These are phyloP conservation scores for Penicillium canariense DNA, from an alignment of 495 filamentous ascomycete species.

Conservation along the genomic window DNA sequence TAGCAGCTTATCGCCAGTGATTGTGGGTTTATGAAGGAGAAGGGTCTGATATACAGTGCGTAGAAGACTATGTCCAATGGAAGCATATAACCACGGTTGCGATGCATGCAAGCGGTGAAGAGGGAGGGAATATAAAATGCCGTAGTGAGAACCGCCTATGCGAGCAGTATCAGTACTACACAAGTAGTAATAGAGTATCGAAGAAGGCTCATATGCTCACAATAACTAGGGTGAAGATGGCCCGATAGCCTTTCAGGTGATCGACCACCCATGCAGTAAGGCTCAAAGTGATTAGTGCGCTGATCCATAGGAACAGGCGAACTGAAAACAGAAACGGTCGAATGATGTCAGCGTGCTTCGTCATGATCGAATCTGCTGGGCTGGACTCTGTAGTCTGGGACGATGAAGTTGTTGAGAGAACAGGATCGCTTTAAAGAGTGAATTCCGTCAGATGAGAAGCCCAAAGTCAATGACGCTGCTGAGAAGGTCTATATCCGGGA, in stretches of 20 bases:
- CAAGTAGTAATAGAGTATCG: neutral
- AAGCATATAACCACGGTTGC: constrained; percentile 19
- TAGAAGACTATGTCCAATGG: constrained; percentile 21
- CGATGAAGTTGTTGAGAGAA: neutral
- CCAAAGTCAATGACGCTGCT: neutral
- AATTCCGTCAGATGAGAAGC: neutral
- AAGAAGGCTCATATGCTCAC: constrained; percentile 1
- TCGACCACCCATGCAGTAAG: constrained; percentile 17
- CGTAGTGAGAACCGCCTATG: constrained; percentile 12
- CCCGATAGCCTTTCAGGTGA: constrained; percentile 16
- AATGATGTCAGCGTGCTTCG: neutral
- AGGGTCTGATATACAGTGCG: constrained; percentile 7
- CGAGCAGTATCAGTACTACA: neutral
- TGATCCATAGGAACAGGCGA: constrained; percentile 15
- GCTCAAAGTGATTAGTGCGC: constrained; percentile 16
- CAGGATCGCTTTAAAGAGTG: neutral
- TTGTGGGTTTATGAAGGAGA: neutral
- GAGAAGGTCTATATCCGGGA: neutral
- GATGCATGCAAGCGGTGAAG: constrained; percentile 11
- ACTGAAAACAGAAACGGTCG: constrained; percentile 9
- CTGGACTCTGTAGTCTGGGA: neutral
- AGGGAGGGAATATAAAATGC: constrained; percentile 20
- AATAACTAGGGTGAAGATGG: constrained; percentile 16
- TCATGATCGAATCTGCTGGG: neutral
- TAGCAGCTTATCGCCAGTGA: neutral